Conservation (phyloP, 257 asterid genomes). For the Eustoma russellianum region DNA sequence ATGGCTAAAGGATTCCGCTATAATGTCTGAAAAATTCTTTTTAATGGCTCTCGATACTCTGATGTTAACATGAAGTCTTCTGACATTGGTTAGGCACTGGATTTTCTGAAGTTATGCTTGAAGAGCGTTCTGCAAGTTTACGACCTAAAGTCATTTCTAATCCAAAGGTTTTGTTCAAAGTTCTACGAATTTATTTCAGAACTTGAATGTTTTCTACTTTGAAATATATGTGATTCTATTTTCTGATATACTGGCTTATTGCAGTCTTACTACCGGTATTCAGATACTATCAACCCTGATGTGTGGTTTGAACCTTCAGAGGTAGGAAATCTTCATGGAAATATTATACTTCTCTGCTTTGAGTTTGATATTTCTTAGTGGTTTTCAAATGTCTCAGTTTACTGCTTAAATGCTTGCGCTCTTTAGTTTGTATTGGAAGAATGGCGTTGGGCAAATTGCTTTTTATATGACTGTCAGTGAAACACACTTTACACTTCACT, state of each 20-base stretch:
- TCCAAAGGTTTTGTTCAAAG: slow-evolving; percentile 67
- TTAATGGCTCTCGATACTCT: not conserved
- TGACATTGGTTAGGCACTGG: slow-evolving; percentile 64
- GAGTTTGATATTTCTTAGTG: not conserved
- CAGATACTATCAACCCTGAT: slow-evolving; percentile 74
- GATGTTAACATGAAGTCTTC: slow-evolving; percentile 3
- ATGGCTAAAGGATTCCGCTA: slow-evolving; percentile 7
- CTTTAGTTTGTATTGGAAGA: too few species aligned
- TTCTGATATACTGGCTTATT: slow-evolving; percentile 14
- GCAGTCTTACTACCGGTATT: slow-evolving; percentile 80
- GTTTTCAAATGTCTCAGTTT: not conserved
- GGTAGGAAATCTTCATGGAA: slow-evolving; percentile 32
- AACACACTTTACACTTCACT: too few species aligned
- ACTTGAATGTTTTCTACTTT: not conserved
- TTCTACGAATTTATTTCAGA: not conserved
- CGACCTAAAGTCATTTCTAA: slow-evolving; percentile 67
- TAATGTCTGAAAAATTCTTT: not conserved
- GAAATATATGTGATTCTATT: not conserved
- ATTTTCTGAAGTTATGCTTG: slow-evolving; percentile 81
- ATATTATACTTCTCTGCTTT: slow-evolving; percentile 2
- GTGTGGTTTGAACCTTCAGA: slow-evolving; percentile 96
- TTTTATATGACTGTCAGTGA: too few species aligned
- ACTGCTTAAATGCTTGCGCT: too few species aligned
- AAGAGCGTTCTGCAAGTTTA: slow-evolving; percentile 80
- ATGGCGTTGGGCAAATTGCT: too few species aligned